These are phyloP conservation scores for Verticillium dahliae DNA, from an alignment of 2,329 filamentous ascomycete genomes.

Conservation along the genomic window DNA sequence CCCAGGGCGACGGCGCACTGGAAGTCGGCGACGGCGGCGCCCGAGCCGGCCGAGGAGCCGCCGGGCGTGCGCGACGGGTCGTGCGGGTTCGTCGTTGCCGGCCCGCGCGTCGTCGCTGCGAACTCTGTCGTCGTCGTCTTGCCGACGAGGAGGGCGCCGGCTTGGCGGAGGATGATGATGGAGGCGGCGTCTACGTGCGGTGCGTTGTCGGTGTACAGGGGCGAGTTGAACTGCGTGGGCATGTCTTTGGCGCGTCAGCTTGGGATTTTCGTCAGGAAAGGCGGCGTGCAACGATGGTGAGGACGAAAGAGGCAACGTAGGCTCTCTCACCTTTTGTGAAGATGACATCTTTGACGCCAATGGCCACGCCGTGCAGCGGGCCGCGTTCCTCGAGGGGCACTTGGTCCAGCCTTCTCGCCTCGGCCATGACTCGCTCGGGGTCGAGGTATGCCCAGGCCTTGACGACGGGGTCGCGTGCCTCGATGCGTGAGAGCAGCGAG, in stretches of 20 bases:
- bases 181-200: slow-evolving; percentile 44
- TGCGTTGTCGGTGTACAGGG: slow-evolving; percentile 41
- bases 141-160: slow-evolving; percentile 49
- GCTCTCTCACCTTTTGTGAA: slow-evolving; percentile 38
- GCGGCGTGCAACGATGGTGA: too few relatives aligned
- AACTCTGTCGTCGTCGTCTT: slow-evolving; percentile 56
- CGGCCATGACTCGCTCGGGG: slow-evolving; percentile 36
- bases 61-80: slow-evolving; percentile 58
- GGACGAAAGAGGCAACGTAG: too few relatives aligned
- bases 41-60: slow-evolving; percentile 62
- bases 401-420: slow-evolving; percentile 43
- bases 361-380: slow-evolving; percentile 48
- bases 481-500: slow-evolving; percentile 38
- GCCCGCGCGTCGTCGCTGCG: slow-evolving; percentile 46
- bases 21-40: slow-evolving; percentile 57
- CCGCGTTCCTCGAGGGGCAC: slow-evolving; percentile 41
- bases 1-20: slow-evolving; percentile 56
- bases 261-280: not conserved
- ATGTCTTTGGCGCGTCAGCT: slow-evolving; percentile 30
- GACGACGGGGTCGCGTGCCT: slow-evolving; percentile 34
- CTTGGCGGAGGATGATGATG: slow-evolving; percentile 43
- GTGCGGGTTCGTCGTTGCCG: slow-evolving; percentile 56
- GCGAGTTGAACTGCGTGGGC: slow-evolving; percentile 50
- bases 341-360: slow-evolving; percentile 57
- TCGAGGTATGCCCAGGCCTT: slow-evolving; percentile 45